Base-by-base conservation (phyloP, 2,329 filamentous ascomycete species). In the Fusarium gaditjirri region DNA sequence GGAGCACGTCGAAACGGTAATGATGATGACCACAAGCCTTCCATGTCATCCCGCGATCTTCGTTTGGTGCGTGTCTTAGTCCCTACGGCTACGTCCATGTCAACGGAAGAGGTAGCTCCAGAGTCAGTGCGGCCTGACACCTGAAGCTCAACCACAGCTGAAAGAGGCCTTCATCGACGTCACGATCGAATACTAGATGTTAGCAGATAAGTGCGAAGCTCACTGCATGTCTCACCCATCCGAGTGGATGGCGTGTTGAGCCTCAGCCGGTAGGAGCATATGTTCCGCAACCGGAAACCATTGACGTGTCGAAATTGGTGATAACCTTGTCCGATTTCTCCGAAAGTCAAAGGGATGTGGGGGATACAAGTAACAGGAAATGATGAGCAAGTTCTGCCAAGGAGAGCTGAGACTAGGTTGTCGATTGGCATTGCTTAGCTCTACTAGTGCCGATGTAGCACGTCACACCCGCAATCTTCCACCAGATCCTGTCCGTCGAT, bases 41-140 rank as follows among this genome's bases (percentile, higher is more conserved):
- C 66, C 50, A 73, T 73, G 70, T 73, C 70, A 73, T 73, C 61
- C 70, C 70, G 61, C 50, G n/a, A 68, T 68, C 65, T 54, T 50
- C 56, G 73, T 73, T 73, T 52, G 66, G 39, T 31, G 41, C 16
- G 19, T 29, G 29, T 63, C 54, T 57, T 67, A 41, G 35, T 46
- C 47, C 52, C 53, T 53, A 56, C 59, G 46, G 44, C 66, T 55
- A 36, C 21, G 38, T 41, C 46, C 44, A 66, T 43, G 57, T 68
- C 60, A 59, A 71, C 47, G 36, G 31, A 25, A 42, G n/a, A 25
- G 50, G 14, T 21, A 35, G 25, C 27, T 41, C 47, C 35, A 42
- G 41, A 49, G 31, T 31, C 35, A 36, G 31, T 60, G 31, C 23
- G 35, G n/a, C 23, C 16, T 50, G 35, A 36, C 44, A 52, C 38